Conservation (phyloP, 164 flowering plant species). For the Vitis riparia region DNA sequence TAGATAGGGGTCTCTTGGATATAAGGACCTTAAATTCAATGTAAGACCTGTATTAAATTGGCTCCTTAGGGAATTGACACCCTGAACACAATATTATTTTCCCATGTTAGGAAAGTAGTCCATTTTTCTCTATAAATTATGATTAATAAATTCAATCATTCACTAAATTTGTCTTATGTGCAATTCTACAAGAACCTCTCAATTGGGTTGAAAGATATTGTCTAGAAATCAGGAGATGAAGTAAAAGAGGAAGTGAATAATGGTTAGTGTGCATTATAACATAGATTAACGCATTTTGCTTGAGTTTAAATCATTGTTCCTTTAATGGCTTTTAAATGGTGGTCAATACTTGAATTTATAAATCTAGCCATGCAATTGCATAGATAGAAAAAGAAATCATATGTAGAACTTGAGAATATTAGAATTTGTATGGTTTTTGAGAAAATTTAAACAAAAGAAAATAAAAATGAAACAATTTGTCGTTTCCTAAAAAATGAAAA, state of each 20-base stretch:
- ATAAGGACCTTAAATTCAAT: too few relatives aligned
- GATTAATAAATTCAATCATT: not conserved
- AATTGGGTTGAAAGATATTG: conserved; percentile 50
- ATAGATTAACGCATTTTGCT: not conserved
- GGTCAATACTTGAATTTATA: too few relatives aligned
- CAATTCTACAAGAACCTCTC: conserved; percentile 53
- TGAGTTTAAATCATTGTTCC: too few relatives aligned
- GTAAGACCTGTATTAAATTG: not conserved
- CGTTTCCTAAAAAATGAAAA: too few relatives aligned
- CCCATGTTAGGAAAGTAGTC: not conserved
- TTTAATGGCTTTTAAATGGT: too few relatives aligned
- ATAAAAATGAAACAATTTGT: too few relatives aligned
- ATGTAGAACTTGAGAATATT: too few relatives aligned
- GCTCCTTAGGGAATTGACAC: not conserved
- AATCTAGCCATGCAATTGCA: too few relatives aligned
- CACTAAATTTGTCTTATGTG: not conserved
- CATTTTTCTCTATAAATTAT: not conserved
- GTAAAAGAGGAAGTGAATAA: conserved; percentile 21
- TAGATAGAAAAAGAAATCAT: too few relatives aligned
- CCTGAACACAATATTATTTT: not conserved
- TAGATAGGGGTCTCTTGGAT: too few relatives aligned
- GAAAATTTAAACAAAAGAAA: too few relatives aligned
- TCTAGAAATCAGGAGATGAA: conserved; percentile 39
- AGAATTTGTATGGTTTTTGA: too few relatives aligned
- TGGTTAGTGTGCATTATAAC: conserved; percentile 14